Base-by-base conservation (phyloP, 1,284 basidiomycete species). In the Wallemia hederae region DNA sequence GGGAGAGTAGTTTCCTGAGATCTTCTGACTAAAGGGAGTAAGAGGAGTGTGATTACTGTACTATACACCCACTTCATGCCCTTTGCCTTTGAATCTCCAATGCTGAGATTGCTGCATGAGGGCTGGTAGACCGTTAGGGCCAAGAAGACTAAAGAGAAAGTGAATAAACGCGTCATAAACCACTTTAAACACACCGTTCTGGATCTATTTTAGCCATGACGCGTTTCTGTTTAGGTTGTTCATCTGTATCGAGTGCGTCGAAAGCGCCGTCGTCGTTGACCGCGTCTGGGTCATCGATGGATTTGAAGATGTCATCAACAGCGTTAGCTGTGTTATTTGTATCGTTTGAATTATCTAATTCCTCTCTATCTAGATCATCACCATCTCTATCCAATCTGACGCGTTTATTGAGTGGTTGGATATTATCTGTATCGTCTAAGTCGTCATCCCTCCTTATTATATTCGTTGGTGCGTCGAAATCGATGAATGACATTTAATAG, bases 11-110 rank as follows among this genome's bases (percentile, higher is more conserved):
- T 29, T 82, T 75, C 63, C 78, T 78, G 33, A 96, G 76, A 69
- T 96, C 89, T 60, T 77, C 71, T 24, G 74, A 74, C 88, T 91
- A 66, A 2, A 55, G n/a, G 59, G 33, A 19, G 29, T 7, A 59
- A 17, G 26, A 28, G 49, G 58, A 34, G 31, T 26, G 25, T 55
- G 19, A 9, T 59, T 58, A 7, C 70, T 75, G 58, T 65, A 86
- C 88, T 76, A 94, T 89, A 65, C 86, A 78, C 0, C 89, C 89
- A 86, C 88, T 76, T 96, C 90, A 65, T 86, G 78, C 0, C 89
- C 89, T 69, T 92, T 92, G 1, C 88, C 89, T 64, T 78, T 82
- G 24, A 80, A 74, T 65, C 77, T 82, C 70, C 89, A 85, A 60
- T 77, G 72, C 70, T 83, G 83, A 19, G 81, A 77, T 60, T 81